Evolutionary conservation across 768 basidiomycete species (phyloP).

Genomic region (Boletus rex-veris): DNA sequence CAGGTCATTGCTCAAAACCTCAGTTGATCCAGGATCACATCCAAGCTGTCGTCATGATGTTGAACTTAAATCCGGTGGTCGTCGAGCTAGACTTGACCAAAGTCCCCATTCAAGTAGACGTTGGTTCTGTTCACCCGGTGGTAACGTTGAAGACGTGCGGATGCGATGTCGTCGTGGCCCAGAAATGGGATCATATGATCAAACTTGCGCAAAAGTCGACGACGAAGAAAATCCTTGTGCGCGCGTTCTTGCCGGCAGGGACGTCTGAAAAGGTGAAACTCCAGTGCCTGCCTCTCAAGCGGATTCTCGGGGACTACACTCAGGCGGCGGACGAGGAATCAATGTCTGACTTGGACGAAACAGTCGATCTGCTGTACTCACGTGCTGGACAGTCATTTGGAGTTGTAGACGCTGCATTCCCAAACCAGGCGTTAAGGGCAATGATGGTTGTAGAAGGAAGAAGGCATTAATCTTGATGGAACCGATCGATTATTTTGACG

Average conservation of each 20-base stretch:
- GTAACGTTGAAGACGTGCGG: conserved; percentile 15
- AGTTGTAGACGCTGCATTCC: conserved; percentile 22
- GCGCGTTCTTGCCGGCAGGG: conserved; percentile 27
- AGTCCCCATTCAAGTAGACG: background rate
- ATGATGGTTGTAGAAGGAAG: background rate
- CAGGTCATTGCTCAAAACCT: conserved; percentile 23
- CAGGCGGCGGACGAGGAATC: conserved; percentile 12
- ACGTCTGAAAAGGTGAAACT: conserved; percentile 23
- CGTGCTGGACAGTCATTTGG: conserved; percentile 2
- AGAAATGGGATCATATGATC: conserved; percentile 22
- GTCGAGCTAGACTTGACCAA: conserved; percentile 27
- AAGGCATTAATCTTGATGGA: too few relatives aligned
- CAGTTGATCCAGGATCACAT: conserved; percentile 12
- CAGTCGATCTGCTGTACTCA: conserved; percentile 26
- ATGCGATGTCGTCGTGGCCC: conserved; percentile 18
- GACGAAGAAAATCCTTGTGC: conserved; percentile 22
- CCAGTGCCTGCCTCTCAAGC: conserved; percentile 22
- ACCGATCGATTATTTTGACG: too few relatives aligned
- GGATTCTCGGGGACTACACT: conserved; percentile 9
- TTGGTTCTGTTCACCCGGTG: conserved; percentile 11
- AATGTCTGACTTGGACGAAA: conserved; percentile 14
- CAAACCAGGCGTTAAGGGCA: conserved; percentile 13
- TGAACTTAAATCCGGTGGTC: conserved; percentile 13
- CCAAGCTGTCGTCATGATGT: conserved; percentile 4
- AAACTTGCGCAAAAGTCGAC: conserved; percentile 26